These are phyloP conservation scores for Eucalyptus curtisii DNA, from an alignment of 345 rosid species.

Conservation along the genomic window DNA sequence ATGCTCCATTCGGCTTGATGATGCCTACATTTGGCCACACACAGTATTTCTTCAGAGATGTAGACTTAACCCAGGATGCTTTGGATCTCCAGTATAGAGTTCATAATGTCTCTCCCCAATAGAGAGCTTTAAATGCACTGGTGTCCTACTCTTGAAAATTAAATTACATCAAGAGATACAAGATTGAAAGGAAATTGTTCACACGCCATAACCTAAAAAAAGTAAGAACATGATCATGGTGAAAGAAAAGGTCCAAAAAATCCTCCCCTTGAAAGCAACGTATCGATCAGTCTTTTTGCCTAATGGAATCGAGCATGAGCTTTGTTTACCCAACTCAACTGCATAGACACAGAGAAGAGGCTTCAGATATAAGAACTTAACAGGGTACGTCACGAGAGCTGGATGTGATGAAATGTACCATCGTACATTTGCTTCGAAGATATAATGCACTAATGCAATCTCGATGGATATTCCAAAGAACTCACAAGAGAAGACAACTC, in stretches of 20 bases:
- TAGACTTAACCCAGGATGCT: too few relatives aligned
- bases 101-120: background rate
- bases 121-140: background rate
- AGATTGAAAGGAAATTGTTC: background rate
- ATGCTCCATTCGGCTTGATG: slow-evolving; percentile 23
- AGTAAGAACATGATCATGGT: background rate
- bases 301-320: background rate
- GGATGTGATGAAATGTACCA: too few relatives aligned
- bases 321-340: slow-evolving; percentile 1
- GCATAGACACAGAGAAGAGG: background rate
- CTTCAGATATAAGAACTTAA: background rate
- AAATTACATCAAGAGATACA: background rate
- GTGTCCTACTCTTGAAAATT: background rate
- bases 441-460: background rate
- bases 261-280: background rate
- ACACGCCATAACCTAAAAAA: background rate
- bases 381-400: fast-evolving
- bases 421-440: background rate
- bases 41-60: slow-evolving; percentile 32
- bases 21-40: slow-evolving; percentile 43
- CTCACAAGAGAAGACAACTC: too few relatives aligned
- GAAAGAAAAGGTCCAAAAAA: background rate
- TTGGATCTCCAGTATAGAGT: too few relatives aligned
- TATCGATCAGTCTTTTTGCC: background rate
- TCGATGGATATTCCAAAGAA: too few relatives aligned